Conservation (phyloP, 208 protist genomes). For the Leishmania guyanensis region DNA sequence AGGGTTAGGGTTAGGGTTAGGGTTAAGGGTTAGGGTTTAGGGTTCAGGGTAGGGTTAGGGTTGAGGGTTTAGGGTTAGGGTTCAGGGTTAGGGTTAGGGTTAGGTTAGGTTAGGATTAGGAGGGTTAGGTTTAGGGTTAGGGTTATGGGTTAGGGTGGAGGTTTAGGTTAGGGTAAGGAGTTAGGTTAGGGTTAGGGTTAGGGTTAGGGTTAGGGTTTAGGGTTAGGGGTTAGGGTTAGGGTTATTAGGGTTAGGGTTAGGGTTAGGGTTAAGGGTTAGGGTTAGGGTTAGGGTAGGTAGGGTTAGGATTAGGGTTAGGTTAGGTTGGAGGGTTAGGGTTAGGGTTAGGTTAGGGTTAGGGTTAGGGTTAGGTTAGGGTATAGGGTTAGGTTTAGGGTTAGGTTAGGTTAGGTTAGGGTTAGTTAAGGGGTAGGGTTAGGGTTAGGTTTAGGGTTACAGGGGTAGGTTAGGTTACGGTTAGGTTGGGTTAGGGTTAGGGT, state of each 20-base stretch:
- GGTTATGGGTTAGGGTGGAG: too few species aligned
- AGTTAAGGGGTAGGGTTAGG: not conserved
- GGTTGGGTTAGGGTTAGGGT: too few species aligned
- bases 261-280: constrained; percentile 8
- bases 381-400: constrained; percentile 3
- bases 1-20: too few species aligned
- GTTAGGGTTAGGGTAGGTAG: not conserved
- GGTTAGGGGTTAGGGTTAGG: too few species aligned
- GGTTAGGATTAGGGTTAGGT: constrained; percentile 4
- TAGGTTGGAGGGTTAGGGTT: too few species aligned
- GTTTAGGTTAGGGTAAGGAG: too few species aligned
- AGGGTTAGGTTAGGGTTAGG: not conserved
- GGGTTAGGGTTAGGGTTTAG: too few species aligned
- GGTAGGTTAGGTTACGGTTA: too few species aligned
- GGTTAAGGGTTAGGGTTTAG: not conserved
- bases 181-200: too few species aligned
- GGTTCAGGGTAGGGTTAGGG: not conserved
- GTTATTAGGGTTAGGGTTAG: constrained; percentile 6
- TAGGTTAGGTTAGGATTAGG: too few species aligned
- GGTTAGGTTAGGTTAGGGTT: not conserved
- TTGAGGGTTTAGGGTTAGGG: not conserved
- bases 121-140: not conserved
- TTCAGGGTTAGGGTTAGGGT: constrained; percentile 2
- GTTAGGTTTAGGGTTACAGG: not conserved
- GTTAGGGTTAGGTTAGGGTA: not conserved